Evolutionary conservation across 1,139 yeast species (phyloP), one percentile per base, ranked within the genome.

Genomic region (Pichia sp.): DNA sequence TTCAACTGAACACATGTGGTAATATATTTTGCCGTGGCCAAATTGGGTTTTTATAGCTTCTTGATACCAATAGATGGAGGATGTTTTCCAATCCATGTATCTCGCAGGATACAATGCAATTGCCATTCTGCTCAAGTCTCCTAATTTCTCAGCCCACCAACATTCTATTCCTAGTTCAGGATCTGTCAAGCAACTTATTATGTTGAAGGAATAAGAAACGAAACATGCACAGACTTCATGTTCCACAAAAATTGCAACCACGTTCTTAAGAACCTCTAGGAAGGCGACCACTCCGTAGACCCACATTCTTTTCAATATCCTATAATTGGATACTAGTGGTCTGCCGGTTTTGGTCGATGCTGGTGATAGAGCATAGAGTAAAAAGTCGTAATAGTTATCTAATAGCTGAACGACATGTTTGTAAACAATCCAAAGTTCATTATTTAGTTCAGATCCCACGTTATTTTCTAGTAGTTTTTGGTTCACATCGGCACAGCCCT

Each of bases 1-100:
- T 66, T 87, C 92, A 3, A 87, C 93, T 0, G 95, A 86, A 53
- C 92, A 86, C 81, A 85, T 84, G 66, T 87, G 95, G 64, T 87
- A 87, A 64, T 86, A 87, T 14, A 86, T 78, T 67, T 87, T 87
- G 1, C 95, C 95, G 65, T 85, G 90, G 1, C 93, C 91, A 67
- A 83, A 85, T 58, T 83, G 80, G 10, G 86, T 81, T 62, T 81
- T 80, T 82, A 85, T 80, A 10, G 92, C 81, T 33, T 80, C 76
- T 36, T 81, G 76, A 65, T 87, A 87, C 95, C 95, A 87, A 67
- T 80, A 79, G 66, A 86, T 90, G 0, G 93, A 86, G 61, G 89
- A 80, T 42, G 83, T 69, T 67, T 86, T 87, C 95, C 95, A 87
- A 67, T 87, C 93, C 62, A 87, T 85, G 64, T 82, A 85, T 53